Evolutionary conservation across 805 yeast species (phyloP).

Genomic region (Yarrowia osloensis): DNA sequence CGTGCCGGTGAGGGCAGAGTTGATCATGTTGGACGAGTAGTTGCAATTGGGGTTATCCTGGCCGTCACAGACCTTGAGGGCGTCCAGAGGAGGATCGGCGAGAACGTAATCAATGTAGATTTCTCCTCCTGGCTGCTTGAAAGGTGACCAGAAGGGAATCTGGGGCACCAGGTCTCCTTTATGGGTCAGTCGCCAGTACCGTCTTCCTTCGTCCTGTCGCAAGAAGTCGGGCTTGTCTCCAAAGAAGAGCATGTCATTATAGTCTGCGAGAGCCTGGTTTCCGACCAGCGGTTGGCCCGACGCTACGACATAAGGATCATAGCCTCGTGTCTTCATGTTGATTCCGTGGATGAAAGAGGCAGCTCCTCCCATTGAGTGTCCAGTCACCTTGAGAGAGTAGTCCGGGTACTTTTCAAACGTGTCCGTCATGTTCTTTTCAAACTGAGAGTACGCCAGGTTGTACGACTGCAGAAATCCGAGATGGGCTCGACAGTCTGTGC

Average conservation of each 20-base stretch:
- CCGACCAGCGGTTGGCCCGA: slow-evolving; percentile 4
- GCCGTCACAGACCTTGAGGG: slow-evolving; percentile 1
- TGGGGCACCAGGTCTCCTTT: not conserved
- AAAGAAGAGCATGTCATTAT: not conserved
- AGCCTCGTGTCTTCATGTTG: slow-evolving; percentile 1
- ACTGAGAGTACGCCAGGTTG: not conserved
- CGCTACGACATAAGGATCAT: not conserved
- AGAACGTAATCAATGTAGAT: not conserved
- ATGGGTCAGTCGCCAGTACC: slow-evolving; percentile 1
- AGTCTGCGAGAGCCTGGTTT: not conserved
- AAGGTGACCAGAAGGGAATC: slow-evolving; percentile 1
- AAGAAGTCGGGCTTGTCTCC: slow-evolving; percentile 1
- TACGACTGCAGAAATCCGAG: not conserved
- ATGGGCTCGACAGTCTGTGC: not conserved
- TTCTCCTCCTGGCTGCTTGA: slow-evolving; percentile 3
- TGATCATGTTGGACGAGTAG: slow-evolving; percentile 8
- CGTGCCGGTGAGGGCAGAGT: not conserved
- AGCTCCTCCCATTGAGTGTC: slow-evolving; percentile 11
- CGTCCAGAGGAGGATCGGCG: not conserved
- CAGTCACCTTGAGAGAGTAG: slow-evolving; percentile 6
- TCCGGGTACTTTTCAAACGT: slow-evolving; percentile 1
- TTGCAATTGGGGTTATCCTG: slow-evolving; percentile 11
- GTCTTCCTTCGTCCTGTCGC: not conserved
- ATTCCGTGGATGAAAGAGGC: not conserved
- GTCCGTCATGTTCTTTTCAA: slow-evolving; percentile 1